Percentiles rank a stretch among this genome's conserved stretches.
Conservation (phyloP, 345 rosid species). For the Kernera saxatilis region DNA sequence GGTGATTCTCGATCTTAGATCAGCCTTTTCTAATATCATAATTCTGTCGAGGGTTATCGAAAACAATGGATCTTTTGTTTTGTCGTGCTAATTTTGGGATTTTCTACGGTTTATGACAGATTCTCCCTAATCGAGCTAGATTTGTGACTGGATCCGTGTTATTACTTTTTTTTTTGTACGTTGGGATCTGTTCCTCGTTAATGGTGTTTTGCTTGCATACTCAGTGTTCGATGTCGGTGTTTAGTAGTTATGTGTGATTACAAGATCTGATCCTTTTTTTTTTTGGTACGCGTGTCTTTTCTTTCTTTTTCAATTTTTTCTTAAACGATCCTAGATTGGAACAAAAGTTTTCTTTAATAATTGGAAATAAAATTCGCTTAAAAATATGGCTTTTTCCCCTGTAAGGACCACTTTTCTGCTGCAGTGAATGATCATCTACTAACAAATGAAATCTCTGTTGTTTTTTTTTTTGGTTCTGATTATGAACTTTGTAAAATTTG, state of each 20-base stretch:
- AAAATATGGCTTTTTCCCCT: not conserved
- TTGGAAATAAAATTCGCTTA: not conserved
- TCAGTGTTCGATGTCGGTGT: not conserved
- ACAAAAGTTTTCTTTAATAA: not conserved
- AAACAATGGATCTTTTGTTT: not conserved
- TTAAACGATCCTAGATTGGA: not conserved
- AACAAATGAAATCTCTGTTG: not conserved
- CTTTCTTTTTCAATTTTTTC: not conserved
- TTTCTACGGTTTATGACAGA: not conserved
- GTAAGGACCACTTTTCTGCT: not conserved
- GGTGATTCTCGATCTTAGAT: too few species aligned
- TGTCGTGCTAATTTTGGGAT: not conserved
- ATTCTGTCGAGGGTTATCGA: not conserved
- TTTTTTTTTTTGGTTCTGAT: not conserved
- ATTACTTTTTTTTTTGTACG: not conserved
- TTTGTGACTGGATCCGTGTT: not conserved
- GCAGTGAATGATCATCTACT: too few species aligned
- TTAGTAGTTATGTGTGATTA: not conserved
- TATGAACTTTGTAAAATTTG: not conserved
- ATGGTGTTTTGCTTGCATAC: not conserved
- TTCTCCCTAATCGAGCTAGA: not conserved
- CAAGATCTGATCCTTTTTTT: slow-evolving; percentile 1
- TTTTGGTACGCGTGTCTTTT: too few species aligned
- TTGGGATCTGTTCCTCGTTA: not conserved
- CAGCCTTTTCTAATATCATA: not conserved